Evolutionary conservation across 257 asterid species (phyloP), one percentile per base, ranked within the genome.

Genomic region (Gynochthodes officinalis): DNA sequence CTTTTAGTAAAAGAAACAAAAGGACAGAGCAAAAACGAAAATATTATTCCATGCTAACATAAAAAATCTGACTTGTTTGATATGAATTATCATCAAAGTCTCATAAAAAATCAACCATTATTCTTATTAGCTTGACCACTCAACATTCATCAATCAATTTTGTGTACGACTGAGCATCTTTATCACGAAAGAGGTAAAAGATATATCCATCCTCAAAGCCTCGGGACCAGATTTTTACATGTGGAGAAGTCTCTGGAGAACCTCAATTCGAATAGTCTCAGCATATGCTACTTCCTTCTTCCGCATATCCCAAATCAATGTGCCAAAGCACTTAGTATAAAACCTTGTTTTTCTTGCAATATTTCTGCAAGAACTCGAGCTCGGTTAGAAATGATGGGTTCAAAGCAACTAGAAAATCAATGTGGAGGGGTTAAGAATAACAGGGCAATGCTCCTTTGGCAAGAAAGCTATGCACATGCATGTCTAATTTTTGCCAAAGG

Each of bases 401-500:
- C 48, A 13, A 18, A 48, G 13, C 0, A 19, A 61, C 33, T 9
- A 9, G 16, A 23, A 11, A 15, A 52, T n/a, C 25, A 21, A 19
- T 40, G 18, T 21, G 77, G 72, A 9, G 86, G 69, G 82, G 83
- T 46, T 25, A 74, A 64, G 88, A 88, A 78, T 81, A 82, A 81
- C 91, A 79, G 84, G 23, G 92, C 48, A 77, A 81, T 80, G 54
- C 88, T 78, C 88, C 81, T 73, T 73, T 60, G 86, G 88, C 89
- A 84, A 75, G 80, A 73, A 73, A 39, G 77, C 60, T 80, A 80
- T 82, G 84, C 89, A 77, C 67, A 77, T 76, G 87, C 87, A 77
- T 78, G 77, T 79, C 69, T 71, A 67, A 82, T 81, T 64, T 70
- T 83, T 76, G 91, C 96, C 91, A 87, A 85, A 86, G 88, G 89